Evolutionary conservation across 805 yeast genomes (phyloP), one percentile per base, ranked within the genome.

Genomic region (Kodamaea hsintzibuensis): DNA sequence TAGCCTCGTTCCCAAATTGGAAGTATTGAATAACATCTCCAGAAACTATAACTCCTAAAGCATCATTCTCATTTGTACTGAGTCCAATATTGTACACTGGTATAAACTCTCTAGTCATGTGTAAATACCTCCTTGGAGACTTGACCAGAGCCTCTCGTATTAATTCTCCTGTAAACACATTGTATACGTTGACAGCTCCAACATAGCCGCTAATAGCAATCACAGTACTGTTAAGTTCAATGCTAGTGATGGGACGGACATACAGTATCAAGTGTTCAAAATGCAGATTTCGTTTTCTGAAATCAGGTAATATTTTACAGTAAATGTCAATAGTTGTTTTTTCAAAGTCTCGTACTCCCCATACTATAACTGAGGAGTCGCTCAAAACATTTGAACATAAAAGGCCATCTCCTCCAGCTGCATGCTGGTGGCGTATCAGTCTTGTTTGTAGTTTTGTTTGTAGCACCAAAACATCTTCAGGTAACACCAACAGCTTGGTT

Each of bases 11-110:
- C 1, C 82, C 84, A 66, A 78, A 75, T 52, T 73, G 76, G 58
- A 81, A 81, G 57, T 77, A 77, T 55, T 79, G 82, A 1, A 77
- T 65, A 1, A 68, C 57, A 25, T 78, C 72, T 0, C 80, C 82
- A 56, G 74, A 68, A 1, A 72, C 57, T 1, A 76, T 62, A 1
- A 80, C 57, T 7, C 84, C 84, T 39, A 65, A 65, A 6, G 73
- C 59, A 2, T 64, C 60, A 17, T 44, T 47, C 14, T 60, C 62
- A 50, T 62, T 62, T 19, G 60, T 65, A 50, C 67, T 71, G 42
- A 72, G 58, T 37, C 55, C 50, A n/a, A 73, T 64, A 14, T 52
- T 60, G 19, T 55, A 60, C 12, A 66, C 68, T 3, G 74, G 76
- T 7, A 69, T 45, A 30, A 60, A 52, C 44, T 58, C 60, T 25